Evolutionary conservation across 495 filamentous ascomycete genomes (phyloP).

Genomic region (Aspergillus coremiiformis): DNA sequence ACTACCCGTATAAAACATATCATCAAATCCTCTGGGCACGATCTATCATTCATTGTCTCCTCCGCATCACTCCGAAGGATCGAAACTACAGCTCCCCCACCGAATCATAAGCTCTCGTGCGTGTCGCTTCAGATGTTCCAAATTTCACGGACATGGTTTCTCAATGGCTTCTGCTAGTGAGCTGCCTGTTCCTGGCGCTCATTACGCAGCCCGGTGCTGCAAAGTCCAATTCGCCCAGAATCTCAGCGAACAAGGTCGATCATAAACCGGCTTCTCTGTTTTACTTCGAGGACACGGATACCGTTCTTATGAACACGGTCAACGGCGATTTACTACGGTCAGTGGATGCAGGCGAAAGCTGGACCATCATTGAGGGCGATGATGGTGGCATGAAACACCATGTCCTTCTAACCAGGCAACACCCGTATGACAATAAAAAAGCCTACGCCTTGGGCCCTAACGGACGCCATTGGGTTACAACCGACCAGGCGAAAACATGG

Average conservation of each 20-base stretch:
- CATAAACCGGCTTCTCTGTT: conserved; percentile 55
- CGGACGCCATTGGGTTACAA: conserved; percentile 70
- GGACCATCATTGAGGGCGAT: conserved; percentile 57
- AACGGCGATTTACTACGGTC: conserved; percentile 60
- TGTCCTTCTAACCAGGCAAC: conserved; percentile 53
- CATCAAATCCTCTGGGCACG: not conserved
- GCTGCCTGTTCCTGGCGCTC: conserved; percentile 31
- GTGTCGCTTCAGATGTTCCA: conserved; percentile 27
- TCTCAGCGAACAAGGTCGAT: conserved; percentile 52
- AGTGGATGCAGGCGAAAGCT: conserved; percentile 66
- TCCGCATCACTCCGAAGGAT: not conserved
- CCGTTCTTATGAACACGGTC: conserved; percentile 54
- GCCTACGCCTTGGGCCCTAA: conserved; percentile 67
- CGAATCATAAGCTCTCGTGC: not conserved
- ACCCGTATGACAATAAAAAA: conserved; percentile 67
- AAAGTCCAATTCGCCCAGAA: conserved; percentile 42
- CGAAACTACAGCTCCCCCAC: not conserved
- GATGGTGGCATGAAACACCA: conserved; percentile 47
- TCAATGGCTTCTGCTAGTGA: conserved; percentile 35
- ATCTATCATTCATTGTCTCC: not conserved
- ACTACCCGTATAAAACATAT: not conserved
- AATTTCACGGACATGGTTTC: conserved; percentile 31
- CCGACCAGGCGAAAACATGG: conserved; percentile 76
- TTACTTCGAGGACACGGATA: conserved; percentile 84
- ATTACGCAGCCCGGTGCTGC: conserved; percentile 24